Base-by-base conservation (phyloP, 2,329 filamentous ascomycete species). In the Aspergillus ochraceus region DNA sequence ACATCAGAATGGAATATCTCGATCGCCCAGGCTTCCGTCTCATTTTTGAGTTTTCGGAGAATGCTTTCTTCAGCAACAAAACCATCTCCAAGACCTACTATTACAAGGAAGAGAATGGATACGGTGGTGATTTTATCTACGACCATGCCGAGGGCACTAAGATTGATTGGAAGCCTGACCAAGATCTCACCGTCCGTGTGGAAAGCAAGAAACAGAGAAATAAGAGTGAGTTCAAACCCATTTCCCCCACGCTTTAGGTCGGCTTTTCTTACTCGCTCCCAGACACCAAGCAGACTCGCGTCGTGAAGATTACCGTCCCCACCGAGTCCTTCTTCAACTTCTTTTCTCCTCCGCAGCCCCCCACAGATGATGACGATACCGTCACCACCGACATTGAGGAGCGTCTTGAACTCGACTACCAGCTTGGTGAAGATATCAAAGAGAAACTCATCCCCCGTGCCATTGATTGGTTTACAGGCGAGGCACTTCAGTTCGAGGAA, bases 131-230 rank as follows among this genome's bases (percentile, higher is more conserved):
- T 79, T 99, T 98, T 81, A 98, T 99, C 79, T 99, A 99, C 77
- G 95, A 99, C 77, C 95, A 99, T 76, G 95, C 96, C 59, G 94
- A 99, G 78, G 95, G 96, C 66, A 91, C 97, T 77, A 95, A 96
- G 85, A 96, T 99, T 72, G 90, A 97, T 70, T 99, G 95, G 95
- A 95, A 96, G 81, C 82, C 88, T 10, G 90, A 90, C 71, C 92
- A 96, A 79, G 95, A 99, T 74, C 83, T 99, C 70, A 99, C 95
- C 50, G 90, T 98, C 66, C 89, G 91, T 68, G 83, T 98, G 62
- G 95, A 99, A 85, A 96, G 92, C 85, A 99, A 99, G 88, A 99
- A 99, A 86, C 95, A 99, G 83, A 88, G 95, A 66, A 99, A 99
- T 83, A 99, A 98, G 88, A 98, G 95, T 99, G 84, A 82, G 87